Evolutionary conservation across 2,329 filamentous ascomycete species (phyloP).

Genomic region (Zarea fungicola): DNA sequence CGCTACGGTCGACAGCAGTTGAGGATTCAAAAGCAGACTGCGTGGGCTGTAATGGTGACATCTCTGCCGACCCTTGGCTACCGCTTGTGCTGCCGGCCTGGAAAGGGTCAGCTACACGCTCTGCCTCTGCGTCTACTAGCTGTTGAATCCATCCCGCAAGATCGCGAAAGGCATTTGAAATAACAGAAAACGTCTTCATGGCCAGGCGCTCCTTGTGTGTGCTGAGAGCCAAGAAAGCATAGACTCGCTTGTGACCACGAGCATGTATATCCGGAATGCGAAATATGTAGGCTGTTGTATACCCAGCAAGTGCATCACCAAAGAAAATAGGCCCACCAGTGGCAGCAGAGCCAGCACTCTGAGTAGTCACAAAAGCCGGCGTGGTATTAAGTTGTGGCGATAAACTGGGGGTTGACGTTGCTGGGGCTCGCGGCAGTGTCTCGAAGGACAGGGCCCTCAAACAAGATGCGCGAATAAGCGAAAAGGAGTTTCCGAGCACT

Average conservation of each 20-base stretch:
- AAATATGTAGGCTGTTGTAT: conserved; percentile 67
- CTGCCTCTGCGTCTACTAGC: conserved; percentile 58
- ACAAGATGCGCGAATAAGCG: conserved; percentile 61
- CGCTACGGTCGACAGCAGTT: conserved; percentile 33
- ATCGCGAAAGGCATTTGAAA: conserved; percentile 58
- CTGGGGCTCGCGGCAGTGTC: conserved; percentile 54
- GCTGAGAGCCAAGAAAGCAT: conserved; percentile 61
- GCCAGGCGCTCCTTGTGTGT: conserved; percentile 60
- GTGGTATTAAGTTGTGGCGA: conserved; percentile 33
- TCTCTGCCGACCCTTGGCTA: conserved; percentile 22
- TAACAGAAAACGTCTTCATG: conserved; percentile 61
- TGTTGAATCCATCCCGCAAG: conserved; percentile 61
- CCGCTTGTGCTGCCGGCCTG: conserved; percentile 33
- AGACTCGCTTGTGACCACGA: conserved; percentile 63
- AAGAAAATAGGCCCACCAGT: conserved; percentile 65
- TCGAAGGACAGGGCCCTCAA: conserved; percentile 62
- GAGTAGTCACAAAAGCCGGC: conserved; percentile 49
- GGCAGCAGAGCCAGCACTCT: conserved; percentile 47
- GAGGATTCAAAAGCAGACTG: conserved; percentile 26
- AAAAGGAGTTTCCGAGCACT: conserved; percentile 55
- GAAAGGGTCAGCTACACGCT: conserved; percentile 44
- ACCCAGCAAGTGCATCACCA: conserved; percentile 58
- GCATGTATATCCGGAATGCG: conserved; percentile 64
- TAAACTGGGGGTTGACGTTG: conserved; percentile 33
- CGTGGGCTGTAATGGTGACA: conserved; percentile 20